Evolutionary conservation across 2,329 filamentous ascomycete genomes (phyloP), one percentile per base, ranked within the genome.

Genomic region (Claviceps humidiphila): DNA sequence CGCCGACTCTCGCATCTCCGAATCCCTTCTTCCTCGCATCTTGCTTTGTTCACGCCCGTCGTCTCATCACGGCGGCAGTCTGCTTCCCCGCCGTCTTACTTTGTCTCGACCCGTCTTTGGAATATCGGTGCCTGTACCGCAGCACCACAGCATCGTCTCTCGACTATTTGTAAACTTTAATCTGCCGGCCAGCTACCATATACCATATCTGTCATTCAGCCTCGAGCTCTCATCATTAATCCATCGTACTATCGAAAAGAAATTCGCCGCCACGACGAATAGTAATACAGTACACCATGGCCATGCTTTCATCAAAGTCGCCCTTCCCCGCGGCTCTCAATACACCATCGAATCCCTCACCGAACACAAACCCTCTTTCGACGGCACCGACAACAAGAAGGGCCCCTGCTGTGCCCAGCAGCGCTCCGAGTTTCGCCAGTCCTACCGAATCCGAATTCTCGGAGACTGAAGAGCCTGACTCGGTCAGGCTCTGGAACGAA

Each of bases 361-460:
- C 78, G 44, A 62, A 53, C 37, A 70, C 65, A 56, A 64, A 73
- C 14, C 66, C 73, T n/a, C 72, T 76, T 50, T 66, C 75, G 46
- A 67, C 71, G 54, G 72, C 79, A 60, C 63, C 73, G 6, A 72
- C 78, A 30, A 67, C 77, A 41, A 74, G 77, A 60, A 73, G 80
- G 60, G 68, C 70, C 16, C 75, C 76, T 17, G 66, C 72, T 39
- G 69, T 77, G 57, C 70, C 73, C 47, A 67, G 69, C 26, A 60
- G 73, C 17, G 72, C 74, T 54, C 78, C 84, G 55, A 71, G 69
- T 44, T 91, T 86, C 64, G 79, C 81, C 43, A 95, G 88, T 64
- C 89, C 90, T 45, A 95, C 89, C 58, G 88, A 94, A 63, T 95
- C 89, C 30, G 89, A 95, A 60, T 95, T 95, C 68, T 93, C 88